Evolutionary conservation across 2,329 filamentous ascomycete genomes (phyloP), one percentile per base, ranked within the genome.

Genomic region (Hymenoscyphus scutula): DNA sequence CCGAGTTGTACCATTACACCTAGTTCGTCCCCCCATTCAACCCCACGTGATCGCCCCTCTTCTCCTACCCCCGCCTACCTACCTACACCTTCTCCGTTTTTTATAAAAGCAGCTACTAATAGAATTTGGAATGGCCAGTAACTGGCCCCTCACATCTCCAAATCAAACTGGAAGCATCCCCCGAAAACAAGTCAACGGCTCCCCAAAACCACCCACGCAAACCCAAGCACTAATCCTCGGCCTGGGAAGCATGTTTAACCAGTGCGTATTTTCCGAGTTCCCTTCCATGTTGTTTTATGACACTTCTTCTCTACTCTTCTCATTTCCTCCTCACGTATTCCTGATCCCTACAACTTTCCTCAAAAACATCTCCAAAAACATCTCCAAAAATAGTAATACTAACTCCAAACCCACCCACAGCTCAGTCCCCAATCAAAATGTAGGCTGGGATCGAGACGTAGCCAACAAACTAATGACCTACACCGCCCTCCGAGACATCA

Each of bases 191-290:
- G 56, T 71, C 68, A 67, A 62, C 38, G 56, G 56, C 6, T 23
- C 56, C 34, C 58, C 45, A 32, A 70, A 65, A 62, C n/a, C 62
- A 15, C 71, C 68, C 10, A 70, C 71, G 29, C 77, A 72, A 37
- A 78, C 78, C 0, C 82, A 85, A 73, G 83, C 81, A 10, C 73
- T 85, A 1, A 76, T 84, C 32, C 76, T 85, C 41, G 83, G 83
- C 2, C 74, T 86, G 0, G 83, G 83, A 17, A 80, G 77, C 60
- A 83, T 85, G 80, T 85, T 85, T 75, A 85, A 86, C 63, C 45
- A 48, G 27, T 29, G 27, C 3, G 27, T 29, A 29, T 29, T 29
- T 6, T 29, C 27, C 27, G 27, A 29, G 27, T 29, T 29, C 27
- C 27, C 27, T 29, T 29, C 27, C 27, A 6, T n/a, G 6, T 29